Conservation (phyloP, 208 protist species). For the Leishmania mexicana region DNA sequence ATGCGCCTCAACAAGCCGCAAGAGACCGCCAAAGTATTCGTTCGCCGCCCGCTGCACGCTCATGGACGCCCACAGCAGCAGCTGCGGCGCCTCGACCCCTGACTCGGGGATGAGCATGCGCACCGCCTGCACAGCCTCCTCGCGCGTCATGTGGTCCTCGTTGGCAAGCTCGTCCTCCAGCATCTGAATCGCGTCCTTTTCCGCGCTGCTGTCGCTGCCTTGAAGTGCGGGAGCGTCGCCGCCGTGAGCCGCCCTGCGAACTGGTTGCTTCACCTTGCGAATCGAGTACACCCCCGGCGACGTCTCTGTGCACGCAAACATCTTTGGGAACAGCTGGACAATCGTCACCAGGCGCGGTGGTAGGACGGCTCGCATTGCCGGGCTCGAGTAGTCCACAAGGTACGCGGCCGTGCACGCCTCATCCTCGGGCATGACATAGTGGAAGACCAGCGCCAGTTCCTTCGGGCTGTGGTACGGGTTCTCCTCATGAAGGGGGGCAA, state of each 20-base stretch:
- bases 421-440: constrained; percentile 72
- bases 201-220: constrained; percentile 16
- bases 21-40: constrained; percentile 62
- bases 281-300: constrained; percentile 75
- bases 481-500: constrained; percentile 50
- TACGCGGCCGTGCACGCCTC: constrained; percentile 62
- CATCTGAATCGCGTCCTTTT: constrained; percentile 48
- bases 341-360: constrained; percentile 72
- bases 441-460: constrained; percentile 77
- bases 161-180: constrained; percentile 43
- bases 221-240: background rate
- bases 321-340: constrained; percentile 67
- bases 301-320: constrained; percentile 80
- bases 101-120: constrained; percentile 52
- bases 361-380: constrained; percentile 76
- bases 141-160: constrained; percentile 39
- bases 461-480: constrained; percentile 74
- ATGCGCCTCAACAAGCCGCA: constrained; percentile 61
- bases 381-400: constrained; percentile 73
- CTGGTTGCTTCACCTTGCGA: constrained; percentile 43
- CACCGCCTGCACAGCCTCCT: constrained; percentile 48
- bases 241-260: constrained; percentile 1
- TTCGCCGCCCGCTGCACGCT: constrained; percentile 69
- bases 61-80: constrained; percentile 80
- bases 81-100: constrained; percentile 65